A percentile compares a stretch with the other conserved stretches of the same genome.
Evolutionary conservation across 768 basidiomycete genomes (phyloP).

Genomic region (Pulveroboletus sp.): DNA sequence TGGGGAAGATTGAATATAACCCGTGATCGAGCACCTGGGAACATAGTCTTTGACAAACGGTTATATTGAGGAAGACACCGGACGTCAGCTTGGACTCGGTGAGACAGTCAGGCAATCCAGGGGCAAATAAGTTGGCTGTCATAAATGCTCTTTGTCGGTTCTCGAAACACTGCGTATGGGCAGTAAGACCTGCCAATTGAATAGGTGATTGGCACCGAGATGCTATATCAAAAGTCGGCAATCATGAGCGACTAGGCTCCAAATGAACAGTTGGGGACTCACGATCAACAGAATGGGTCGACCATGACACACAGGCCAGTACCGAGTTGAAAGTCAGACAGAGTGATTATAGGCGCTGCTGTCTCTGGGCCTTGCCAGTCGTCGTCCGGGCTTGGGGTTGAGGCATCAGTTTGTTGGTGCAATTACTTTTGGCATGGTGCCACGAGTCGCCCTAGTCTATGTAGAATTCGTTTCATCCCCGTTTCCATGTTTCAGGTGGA

Average conservation of each 20-base stretch:
- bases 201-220: background rate
- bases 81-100: slow-evolving; percentile 8
- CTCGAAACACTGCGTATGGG: slow-evolving; percentile 6
- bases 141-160: slow-evolving; percentile 1
- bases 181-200: background rate
- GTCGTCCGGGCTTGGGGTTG: no score
- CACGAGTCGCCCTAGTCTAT: no score
- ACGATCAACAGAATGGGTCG: background rate
- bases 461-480: no score
- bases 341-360: no score
- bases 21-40: background rate
- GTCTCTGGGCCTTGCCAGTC: no score
- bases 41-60: background rate
- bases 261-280: background rate
- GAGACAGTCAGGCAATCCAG: slow-evolving; percentile 17
- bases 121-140: slow-evolving; percentile 10
- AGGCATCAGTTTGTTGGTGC: no score
- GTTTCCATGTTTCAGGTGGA: no score
- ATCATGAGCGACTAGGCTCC: background rate
- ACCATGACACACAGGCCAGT: no score
- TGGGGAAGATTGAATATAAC: background rate
- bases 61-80: slow-evolving; percentile 14
- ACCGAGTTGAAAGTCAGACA: no score
- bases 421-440: no score
- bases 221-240: background rate